These are phyloP conservation scores for Cicer chorassanicum DNA, from an alignment of 306 rosid species.

Conservation along the genomic window DNA sequence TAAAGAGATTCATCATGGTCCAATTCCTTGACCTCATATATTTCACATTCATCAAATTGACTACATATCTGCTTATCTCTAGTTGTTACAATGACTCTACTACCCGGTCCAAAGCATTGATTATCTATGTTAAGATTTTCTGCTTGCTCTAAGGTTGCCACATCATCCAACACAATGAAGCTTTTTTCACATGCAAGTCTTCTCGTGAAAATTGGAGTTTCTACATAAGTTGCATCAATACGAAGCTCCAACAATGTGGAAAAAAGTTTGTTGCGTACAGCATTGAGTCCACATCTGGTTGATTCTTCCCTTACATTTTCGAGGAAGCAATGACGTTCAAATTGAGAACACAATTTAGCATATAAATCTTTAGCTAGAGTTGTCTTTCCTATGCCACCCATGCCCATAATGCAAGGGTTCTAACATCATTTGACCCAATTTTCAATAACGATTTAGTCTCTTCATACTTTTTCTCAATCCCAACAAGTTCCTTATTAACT, in stretches of 20 bases:
- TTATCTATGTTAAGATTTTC: neutral
- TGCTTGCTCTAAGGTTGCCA: slow-evolving; percentile 12
- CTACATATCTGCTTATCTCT: slow-evolving; percentile 35
- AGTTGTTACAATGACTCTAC: slow-evolving; percentile 45
- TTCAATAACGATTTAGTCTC: neutral
- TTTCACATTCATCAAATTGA: slow-evolving; percentile 1
- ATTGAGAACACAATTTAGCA: neutral
- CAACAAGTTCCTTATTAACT: neutral
- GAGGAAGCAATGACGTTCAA: slow-evolving; percentile 33
- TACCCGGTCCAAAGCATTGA: neutral
- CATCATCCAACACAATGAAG: slow-evolving; percentile 46
- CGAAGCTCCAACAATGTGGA: neutral
- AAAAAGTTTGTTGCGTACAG: neutral
- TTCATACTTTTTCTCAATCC: neutral
- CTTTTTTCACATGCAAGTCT: neutral
- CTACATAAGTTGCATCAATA: neutral
- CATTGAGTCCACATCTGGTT: neutral
- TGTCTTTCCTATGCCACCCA: slow-evolving; percentile 32
- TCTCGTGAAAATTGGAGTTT: neutral
- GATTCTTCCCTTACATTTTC: slow-evolving; percentile 13
- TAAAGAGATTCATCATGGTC: slow-evolving; percentile 36
- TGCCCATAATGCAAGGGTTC: slow-evolving; percentile 36
- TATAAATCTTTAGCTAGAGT: slow-evolving; percentile 2
- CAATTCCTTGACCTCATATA: slow-evolving; percentile 37
- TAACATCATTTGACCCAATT: neutral